Evolutionary conservation across 164 flowering plant genomes (phyloP).

Genomic region (Dillenia turbinata): DNA sequence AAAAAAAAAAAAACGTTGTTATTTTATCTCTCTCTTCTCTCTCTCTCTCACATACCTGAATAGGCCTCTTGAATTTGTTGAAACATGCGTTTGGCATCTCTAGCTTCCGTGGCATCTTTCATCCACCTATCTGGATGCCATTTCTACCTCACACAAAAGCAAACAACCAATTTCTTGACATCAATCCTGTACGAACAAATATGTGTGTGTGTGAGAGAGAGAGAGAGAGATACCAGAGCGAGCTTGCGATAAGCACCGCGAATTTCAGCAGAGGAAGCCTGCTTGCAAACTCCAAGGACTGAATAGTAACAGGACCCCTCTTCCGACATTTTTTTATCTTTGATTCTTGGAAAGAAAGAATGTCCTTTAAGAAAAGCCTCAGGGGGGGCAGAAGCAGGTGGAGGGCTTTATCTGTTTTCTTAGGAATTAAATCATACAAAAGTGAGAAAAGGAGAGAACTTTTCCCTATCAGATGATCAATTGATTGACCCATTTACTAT

Average conservation of each 20-base stretch:
- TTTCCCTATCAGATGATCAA: no score
- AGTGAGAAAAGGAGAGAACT: no score
- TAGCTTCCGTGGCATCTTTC: constrained; percentile 15
- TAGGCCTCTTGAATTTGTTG: constrained; percentile 36
- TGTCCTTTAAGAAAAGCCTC: no score
- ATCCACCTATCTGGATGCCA: constrained; percentile 32
- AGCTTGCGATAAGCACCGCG: constrained; percentile 28
- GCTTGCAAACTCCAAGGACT: constrained; percentile 23
- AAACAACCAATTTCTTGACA: background rate
- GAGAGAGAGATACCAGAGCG: constrained; percentile 18
- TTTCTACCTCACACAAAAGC: constrained; percentile 8
- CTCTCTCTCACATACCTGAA: constrained; percentile 15
- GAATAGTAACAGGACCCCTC: constrained; percentile 18
- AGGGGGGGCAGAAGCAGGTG: no score
- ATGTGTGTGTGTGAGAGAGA: background rate
- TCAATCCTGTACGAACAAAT: background rate
- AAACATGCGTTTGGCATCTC: constrained; percentile 25
- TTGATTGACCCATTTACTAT: no score
- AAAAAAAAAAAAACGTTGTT: background rate
- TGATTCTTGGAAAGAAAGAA: background rate
- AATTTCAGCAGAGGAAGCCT: constrained; percentile 25
- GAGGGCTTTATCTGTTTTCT: no score
- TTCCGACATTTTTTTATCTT: background rate
- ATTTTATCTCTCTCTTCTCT: background rate
- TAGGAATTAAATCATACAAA: no score